These are phyloP conservation scores for Paecilomyces formosus DNA, from an alignment of 2,329 filamentous ascomycete species.

Conservation along the genomic window DNA sequence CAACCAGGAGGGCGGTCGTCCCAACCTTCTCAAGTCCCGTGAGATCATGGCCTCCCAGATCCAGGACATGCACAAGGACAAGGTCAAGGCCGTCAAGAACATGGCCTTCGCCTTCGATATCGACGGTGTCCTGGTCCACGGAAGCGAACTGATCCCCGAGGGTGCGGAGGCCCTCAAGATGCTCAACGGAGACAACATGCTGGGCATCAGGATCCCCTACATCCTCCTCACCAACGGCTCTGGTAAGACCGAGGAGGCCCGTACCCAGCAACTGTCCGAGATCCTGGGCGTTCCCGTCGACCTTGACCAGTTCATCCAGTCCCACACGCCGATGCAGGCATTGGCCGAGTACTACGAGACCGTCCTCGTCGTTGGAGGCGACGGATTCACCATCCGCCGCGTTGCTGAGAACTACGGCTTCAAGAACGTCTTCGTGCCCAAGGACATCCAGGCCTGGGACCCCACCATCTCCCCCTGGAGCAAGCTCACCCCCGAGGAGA, in stretches of 20 bases:
- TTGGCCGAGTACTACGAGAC: constrained; percentile 70
- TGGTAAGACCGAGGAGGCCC: constrained; percentile 60
- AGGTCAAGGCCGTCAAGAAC: constrained; percentile 64
- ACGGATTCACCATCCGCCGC: constrained; percentile 66
- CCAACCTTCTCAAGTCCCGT: constrained; percentile 53
- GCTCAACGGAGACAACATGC: constrained; percentile 67
- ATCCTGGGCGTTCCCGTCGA: constrained; percentile 59
- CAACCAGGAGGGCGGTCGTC: constrained; percentile 37
- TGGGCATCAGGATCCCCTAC: constrained; percentile 69
- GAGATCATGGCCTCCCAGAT: constrained; percentile 64
- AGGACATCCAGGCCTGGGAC: constrained; percentile 66
- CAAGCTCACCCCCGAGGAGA: constrained; percentile 60
- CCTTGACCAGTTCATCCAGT: constrained; percentile 70
- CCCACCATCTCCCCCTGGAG: constrained; percentile 62
- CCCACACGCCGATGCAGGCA: constrained; percentile 69
- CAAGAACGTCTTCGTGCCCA: constrained; percentile 64
- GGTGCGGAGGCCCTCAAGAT: constrained; percentile 60
- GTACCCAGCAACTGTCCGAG: constrained; percentile 58
- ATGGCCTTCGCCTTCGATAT: constrained; percentile 69
- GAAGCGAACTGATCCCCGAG: constrained; percentile 62
- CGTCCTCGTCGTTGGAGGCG: constrained; percentile 67
- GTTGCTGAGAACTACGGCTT: constrained; percentile 68
- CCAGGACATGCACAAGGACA: constrained; percentile 59
- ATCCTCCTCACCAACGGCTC: constrained; percentile 71
- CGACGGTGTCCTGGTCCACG: constrained; percentile 68